Evolutionary conservation across 2,329 filamentous ascomycete genomes (phyloP).

Genomic region (Phaeomoniella chlamydospora): DNA sequence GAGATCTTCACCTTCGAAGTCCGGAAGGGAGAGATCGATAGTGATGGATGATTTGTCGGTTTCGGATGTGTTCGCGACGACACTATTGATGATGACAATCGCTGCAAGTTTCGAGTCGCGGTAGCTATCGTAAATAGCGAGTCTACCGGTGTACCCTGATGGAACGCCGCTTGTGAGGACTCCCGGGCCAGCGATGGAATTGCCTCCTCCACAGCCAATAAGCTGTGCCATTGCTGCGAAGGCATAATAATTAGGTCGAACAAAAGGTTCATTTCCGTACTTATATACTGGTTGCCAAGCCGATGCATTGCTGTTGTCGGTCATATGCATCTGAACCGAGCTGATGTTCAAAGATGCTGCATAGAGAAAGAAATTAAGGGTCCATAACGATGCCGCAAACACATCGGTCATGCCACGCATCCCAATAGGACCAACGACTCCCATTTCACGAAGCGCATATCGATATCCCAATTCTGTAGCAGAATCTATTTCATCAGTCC

Average conservation of each 20-base stretch:
- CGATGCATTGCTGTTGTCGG: constrained; percentile 35
- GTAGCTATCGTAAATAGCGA: constrained; percentile 31
- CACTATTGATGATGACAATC: constrained; percentile 32
- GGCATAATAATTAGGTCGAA: constrained; percentile 36
- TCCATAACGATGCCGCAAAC: constrained; percentile 36
- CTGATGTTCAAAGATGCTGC: constrained; percentile 31
- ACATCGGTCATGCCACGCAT: constrained; percentile 30
- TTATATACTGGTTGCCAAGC: constrained; percentile 33
- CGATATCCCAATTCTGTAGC: constrained; percentile 25
- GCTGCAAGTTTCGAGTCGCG: constrained; percentile 25
- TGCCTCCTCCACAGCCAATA: constrained; percentile 31
- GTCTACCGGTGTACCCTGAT: constrained; percentile 22
- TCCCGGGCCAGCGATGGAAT: constrained; percentile 21
- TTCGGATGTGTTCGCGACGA: constrained; percentile 24
- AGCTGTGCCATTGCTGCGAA: constrained; percentile 36
- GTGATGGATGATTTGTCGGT: constrained; percentile 22
- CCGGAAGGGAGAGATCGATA: constrained; percentile 24
- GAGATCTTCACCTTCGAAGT: constrained; percentile 25
- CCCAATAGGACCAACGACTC: constrained; percentile 34
- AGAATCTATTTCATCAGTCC: constrained; percentile 27
- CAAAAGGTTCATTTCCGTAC: constrained; percentile 24
- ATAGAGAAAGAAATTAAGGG: constrained; percentile 37
- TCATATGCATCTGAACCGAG: constrained; percentile 39
- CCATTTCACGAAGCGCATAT: constrained; percentile 38
- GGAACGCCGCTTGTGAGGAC: constrained; percentile 17